A percentile compares a stretch with the other conserved stretches of the same genome.
Conservation (phyloP, 2,329 filamentous ascomycete species). For the Pseudopithomyces chartarum region DNA sequence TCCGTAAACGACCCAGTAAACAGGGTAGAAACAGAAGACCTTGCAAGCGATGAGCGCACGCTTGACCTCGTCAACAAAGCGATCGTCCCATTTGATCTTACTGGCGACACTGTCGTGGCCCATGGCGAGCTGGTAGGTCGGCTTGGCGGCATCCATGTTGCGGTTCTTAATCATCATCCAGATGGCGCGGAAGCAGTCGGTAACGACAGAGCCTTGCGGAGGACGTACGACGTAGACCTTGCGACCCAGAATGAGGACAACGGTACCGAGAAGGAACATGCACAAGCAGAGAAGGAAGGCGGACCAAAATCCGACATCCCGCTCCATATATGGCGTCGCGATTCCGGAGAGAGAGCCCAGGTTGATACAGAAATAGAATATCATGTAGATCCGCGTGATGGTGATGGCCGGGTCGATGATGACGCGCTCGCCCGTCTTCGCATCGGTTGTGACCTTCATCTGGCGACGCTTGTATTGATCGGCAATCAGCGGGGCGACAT, state of each 20-base stretch:
- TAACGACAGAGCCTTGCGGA: slow-evolving; percentile 45
- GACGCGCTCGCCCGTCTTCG: slow-evolving; percentile 52
- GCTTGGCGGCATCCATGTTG: slow-evolving; percentile 68
- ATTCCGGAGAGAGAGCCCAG: slow-evolving; percentile 70
- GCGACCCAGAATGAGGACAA: slow-evolving; percentile 51
- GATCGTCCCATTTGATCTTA: slow-evolving; percentile 65
- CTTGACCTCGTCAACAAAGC: slow-evolving; percentile 75
- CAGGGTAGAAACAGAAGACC: slow-evolving; percentile 62
- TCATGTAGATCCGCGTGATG: slow-evolving; percentile 58
- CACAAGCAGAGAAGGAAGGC: slow-evolving; percentile 67
- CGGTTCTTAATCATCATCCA: slow-evolving; percentile 61
- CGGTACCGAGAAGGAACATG: slow-evolving; percentile 69
- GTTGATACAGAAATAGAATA: slow-evolving; percentile 77
- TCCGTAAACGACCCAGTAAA: slow-evolving; percentile 53
- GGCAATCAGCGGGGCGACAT: slow-evolving; percentile 63
- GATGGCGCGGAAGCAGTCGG: slow-evolving; percentile 61
- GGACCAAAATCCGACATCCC: slow-evolving; percentile 71
- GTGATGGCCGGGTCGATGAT: slow-evolving; percentile 55
- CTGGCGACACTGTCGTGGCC: slow-evolving; percentile 44
- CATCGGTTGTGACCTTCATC: slow-evolving; percentile 49
- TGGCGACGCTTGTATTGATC: slow-evolving; percentile 53
- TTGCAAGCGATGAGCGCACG: slow-evolving; percentile 69
- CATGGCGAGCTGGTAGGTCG: slow-evolving; percentile 64
- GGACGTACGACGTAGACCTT: slow-evolving; percentile 47
- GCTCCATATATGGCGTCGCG: slow-evolving; percentile 73